Base-by-base conservation (phyloP, 768 basidiomycete species). In the Serendipita indica region DNA sequence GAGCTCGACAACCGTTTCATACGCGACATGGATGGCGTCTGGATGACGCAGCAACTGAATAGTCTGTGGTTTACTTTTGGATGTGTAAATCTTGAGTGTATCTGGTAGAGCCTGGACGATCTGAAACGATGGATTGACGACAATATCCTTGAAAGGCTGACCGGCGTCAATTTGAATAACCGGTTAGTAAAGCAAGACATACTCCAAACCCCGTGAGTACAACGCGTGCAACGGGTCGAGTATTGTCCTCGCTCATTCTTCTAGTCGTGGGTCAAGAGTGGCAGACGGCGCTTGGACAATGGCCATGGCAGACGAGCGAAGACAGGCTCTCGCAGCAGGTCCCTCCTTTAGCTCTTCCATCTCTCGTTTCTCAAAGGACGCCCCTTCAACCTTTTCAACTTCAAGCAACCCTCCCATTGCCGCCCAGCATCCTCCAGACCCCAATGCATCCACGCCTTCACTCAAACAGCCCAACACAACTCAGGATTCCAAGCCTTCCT, bases 1-100 rank as follows among this genome's bases (percentile, higher is more conserved):
- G 57, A 73, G 71, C 56, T 72, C 68, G 10, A 80, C 73, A 0
- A 84, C 78, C 18, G 73, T 73, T 18, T 78, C 76, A 64, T 86
- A 86, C 2, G 72, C 70, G 52, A 82, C 77, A 39, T 82, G 79
- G 12, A 86, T 18, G 25, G 49, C 49, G 4, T 54, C 49, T 5
- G 49, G 49, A 30, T 54, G 30, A 10, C 49, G 49, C 10, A n/a
- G 22, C 3, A 54, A 18, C 4, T 7, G n/a, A 27, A 54, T 54
- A 6, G 5, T 1, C n/a, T 43, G 41, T 7, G 41, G 41, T n/a
- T 43, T 43, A n/a, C 35, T 37, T n/a, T 27, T 28, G 10, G n/a
- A n/a, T 27, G 16, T 16, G 30, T 28, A 28, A 16, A 33, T 28
- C 22, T 20, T 54, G 22, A 54, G 49, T 25, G 49, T 28, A 18